Evolutionary conservation across 192 early-diverging fungal species (phyloP).

Genomic region (Rhizophagus sp.): DNA sequence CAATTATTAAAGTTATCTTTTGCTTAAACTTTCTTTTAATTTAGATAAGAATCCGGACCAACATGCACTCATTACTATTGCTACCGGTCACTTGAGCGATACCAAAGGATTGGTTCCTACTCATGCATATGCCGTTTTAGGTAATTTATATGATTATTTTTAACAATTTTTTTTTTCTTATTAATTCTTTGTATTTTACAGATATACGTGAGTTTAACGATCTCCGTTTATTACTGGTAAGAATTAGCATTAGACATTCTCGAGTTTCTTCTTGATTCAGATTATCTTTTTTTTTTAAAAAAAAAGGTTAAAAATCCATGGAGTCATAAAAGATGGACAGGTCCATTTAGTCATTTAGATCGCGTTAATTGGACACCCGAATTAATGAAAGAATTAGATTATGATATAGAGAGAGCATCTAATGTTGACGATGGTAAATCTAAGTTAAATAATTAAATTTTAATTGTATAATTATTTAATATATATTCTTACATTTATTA

Average conservation of each 20-base stretch:
- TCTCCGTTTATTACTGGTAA: slow-evolving; percentile 65
- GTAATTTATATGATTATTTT: slow-evolving; percentile 35
- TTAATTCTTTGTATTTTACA: background rate
- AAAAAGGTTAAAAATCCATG: slow-evolving; percentile 82
- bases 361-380: slow-evolving; percentile 68
- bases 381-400: slow-evolving; percentile 65
- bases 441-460: background rate
- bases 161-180: background rate
- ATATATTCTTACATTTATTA: background rate
- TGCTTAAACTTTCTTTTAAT: background rate
- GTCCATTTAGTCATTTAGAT: slow-evolving; percentile 69
- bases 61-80: slow-evolving; percentile 76
- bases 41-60: slow-evolving; percentile 38
- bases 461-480: background rate
- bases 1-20: background rate
- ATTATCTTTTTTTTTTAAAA: background rate
- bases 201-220: slow-evolving; percentile 64
- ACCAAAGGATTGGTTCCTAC: slow-evolving; percentile 78
- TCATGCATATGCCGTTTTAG: slow-evolving; percentile 89
- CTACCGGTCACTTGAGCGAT: slow-evolving; percentile 76
- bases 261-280: background rate
- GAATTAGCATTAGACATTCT: no score
- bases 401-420: slow-evolving; percentile 66
- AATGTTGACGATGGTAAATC: slow-evolving; percentile 70
- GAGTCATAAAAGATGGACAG: slow-evolving; percentile 88